Evolutionary conservation across 768 basidiomycete genomes (phyloP).

Genomic region (Termitomyces sp.): DNA sequence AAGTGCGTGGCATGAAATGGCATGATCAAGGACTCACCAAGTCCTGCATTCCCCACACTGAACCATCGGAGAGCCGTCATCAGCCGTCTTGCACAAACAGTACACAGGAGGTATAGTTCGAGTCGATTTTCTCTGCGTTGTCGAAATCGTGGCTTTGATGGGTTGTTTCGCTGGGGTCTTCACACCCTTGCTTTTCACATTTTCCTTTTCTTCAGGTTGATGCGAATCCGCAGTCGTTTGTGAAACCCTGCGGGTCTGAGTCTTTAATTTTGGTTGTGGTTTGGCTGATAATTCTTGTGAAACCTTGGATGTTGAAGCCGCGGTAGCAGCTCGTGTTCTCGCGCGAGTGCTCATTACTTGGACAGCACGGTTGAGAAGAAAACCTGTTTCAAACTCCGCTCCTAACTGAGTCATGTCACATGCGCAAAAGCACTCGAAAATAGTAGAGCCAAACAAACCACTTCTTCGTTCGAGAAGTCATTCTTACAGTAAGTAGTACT

Average conservation of each 20-base stretch:
- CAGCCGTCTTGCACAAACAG: conserved; percentile 63
- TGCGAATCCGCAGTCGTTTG: conserved; percentile 9
- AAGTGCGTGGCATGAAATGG: conserved; percentile 4
- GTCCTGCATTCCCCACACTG: conserved; percentile 63
- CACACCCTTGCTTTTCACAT: conserved; percentile 15
- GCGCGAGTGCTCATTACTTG: conserved; percentile 41
- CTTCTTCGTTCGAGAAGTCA: too few relatives aligned
- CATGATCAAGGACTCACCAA: conserved; percentile 39
- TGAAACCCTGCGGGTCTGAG: conserved; percentile 11
- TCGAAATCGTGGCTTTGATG: background rate
- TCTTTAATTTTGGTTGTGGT: conserved; percentile 12
- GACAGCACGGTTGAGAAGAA: conserved; percentile 1
- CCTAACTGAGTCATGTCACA: conserved; percentile 11
- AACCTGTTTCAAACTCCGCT: conserved; percentile 13
- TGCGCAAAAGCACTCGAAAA: background rate
- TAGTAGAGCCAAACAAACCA: background rate
- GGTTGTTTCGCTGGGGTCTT: conserved; percentile 12
- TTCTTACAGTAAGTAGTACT: too few relatives aligned
- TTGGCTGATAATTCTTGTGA: conserved; percentile 5
- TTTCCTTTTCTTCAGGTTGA: conserved; percentile 23
- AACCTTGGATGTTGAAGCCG: conserved; percentile 16
- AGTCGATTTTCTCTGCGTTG: conserved; percentile 1
- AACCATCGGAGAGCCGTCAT: conserved; percentile 83
- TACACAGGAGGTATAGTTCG: conserved; percentile 22
- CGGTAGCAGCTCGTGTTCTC: conserved; percentile 30